Conservation (phyloP, 768 basidiomycete species). For the Collybia mongolica region DNA sequence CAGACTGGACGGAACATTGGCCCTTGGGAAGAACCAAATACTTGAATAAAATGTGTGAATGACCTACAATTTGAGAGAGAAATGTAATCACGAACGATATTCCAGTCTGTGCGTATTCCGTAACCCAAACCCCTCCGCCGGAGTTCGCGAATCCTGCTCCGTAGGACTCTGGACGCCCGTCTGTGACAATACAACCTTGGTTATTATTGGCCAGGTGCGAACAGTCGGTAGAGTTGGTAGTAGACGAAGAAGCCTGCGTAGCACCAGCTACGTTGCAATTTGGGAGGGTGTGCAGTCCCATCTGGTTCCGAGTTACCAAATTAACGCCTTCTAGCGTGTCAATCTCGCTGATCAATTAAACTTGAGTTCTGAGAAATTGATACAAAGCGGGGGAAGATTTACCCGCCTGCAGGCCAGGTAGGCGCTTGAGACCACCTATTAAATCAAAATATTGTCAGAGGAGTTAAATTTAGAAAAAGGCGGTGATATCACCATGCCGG, state of each 20-base stretch:
- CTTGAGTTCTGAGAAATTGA: not conserved
- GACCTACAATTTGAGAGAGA: too few species aligned
- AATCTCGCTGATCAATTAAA: slow-evolving; percentile 48
- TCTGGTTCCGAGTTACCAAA: slow-evolving; percentile 58
- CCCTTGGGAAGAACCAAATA: slow-evolving; percentile 64
- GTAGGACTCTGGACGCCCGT: slow-evolving; percentile 55
- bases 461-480: not conserved
- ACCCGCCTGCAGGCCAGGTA: slow-evolving; percentile 63
- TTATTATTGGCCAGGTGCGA: slow-evolving; percentile 51
- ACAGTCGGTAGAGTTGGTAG: slow-evolving; percentile 59
- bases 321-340: slow-evolving; percentile 88
- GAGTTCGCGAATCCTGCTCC: slow-evolving; percentile 63
- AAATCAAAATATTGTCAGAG: not conserved
- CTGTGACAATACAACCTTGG: slow-evolving; percentile 63
- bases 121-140: slow-evolving; percentile 75
- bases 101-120: slow-evolving; percentile 64
- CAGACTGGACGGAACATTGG: slow-evolving; percentile 45
- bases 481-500: slow-evolving; percentile 50
- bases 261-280: slow-evolving; percentile 55
- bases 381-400: slow-evolving; percentile 16
- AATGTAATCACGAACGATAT: slow-evolving; percentile 49
- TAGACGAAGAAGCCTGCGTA: slow-evolving; percentile 46
- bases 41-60: slow-evolving; percentile 21
- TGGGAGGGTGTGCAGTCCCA: slow-evolving; percentile 67
- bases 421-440: slow-evolving; percentile 51